Evolutionary conservation across 306 rosid species (phyloP), one percentile per base, ranked within the genome.

Genomic region (Begonia peltatifolia): DNA sequence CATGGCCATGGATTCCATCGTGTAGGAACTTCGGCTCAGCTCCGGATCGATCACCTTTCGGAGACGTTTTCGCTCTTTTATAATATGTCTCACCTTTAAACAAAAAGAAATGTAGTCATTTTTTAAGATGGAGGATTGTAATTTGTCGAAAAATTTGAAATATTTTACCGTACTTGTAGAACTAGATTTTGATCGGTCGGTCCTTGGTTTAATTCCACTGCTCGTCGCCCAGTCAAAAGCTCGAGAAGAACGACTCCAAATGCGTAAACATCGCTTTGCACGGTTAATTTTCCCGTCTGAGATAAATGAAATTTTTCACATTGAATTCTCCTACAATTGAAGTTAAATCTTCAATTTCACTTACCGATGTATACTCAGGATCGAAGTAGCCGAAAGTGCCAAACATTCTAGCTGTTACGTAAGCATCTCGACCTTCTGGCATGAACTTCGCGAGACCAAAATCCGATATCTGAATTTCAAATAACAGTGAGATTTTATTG

Each of bases 171-270:
- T 70, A 85, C 97, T 94, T 83, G 97, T 51, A 80, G 58, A 51
- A 90, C 97, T 14, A 90, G 95, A 68, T 90, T 90, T 71, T 86
- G 97, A 68, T 90, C 94, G 15, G 63, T 83, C 18, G 92, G 97
- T 64, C 94, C 95, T 44, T 80, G 87, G 71, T 68, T 85, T 52
- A 90, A 73, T 68, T 90, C 97, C 66, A 90, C 84, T 0, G 97
- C 97, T 61, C 81, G 80, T 3, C 95, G 95, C 50, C 97, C 97
- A 0, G 97, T 90, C 68, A 90, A 65, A 65, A 90, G 95, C 68
- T 90, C 97, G 14, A 90, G 84, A 67, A 90, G 97, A 79, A 90
- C 97, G 58, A 90, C 97, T 52, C 97, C 95, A 66, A 83, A 86
- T 59, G 97, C 97, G 65, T 90, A 90, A 17, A 83, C 97, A 61